Percentiles rank a stretch among this genome's conserved stretches.
These are phyloP conservation scores for Alternaria metachromatica DNA, from an alignment of 2,329 filamentous ascomycete genomes.

Conservation along the genomic window DNA sequence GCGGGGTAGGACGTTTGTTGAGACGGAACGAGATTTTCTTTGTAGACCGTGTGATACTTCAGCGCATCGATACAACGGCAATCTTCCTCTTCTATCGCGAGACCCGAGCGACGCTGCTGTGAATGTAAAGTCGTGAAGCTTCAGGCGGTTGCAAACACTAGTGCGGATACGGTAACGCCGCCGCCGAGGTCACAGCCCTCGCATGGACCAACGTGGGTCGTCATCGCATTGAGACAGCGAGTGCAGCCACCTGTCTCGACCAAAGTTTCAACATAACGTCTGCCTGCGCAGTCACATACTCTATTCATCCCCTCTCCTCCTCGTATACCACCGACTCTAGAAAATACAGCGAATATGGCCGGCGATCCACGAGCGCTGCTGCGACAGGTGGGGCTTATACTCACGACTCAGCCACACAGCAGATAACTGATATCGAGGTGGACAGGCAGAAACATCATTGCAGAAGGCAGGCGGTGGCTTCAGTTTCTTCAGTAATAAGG, in stretches of 20 bases:
- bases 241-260: constrained; percentile 45
- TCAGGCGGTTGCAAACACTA: constrained; percentile 22
- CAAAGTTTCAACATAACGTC: constrained; percentile 21
- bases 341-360: constrained; percentile 39
- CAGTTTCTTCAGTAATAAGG: constrained; percentile 83
- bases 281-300: constrained; percentile 13
- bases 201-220: constrained; percentile 36
- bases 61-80: neutral
- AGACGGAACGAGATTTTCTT: too few relatives aligned
- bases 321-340: neutral
- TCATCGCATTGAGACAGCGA: constrained; percentile 41
- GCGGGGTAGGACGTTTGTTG: neutral
- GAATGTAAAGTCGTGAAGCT: constrained; percentile 32
- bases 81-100: neutral
- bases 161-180: constrained; percentile 16
- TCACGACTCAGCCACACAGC: constrained; percentile 38
- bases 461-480: constrained; percentile 79
- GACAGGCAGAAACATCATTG: constrained; percentile 84
- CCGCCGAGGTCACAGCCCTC: constrained; percentile 30
- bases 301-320: neutral
- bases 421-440: constrained; percentile 36
- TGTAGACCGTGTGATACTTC: neutral
- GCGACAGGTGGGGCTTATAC: constrained; percentile 45
- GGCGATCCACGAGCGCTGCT: constrained; percentile 47
- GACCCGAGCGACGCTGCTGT: constrained; percentile 2